Conservation (phyloP, 768 basidiomycete genomes). For the Auriscalpium orientale region DNA sequence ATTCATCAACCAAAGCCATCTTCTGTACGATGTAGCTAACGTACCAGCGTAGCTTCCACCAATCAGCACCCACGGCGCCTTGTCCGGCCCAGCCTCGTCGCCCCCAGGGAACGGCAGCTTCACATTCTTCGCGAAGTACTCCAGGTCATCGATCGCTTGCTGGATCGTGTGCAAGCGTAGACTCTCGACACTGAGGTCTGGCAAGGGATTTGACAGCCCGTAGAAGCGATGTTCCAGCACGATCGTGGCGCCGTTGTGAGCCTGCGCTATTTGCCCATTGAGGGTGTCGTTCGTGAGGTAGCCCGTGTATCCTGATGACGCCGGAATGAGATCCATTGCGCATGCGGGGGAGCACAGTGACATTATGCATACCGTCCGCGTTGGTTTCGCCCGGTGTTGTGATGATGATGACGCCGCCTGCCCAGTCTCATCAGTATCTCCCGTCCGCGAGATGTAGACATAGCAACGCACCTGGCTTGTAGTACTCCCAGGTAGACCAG, state of each 20-base stretch:
- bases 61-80: constrained; percentile 34
- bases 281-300: constrained; percentile 46
- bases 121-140: constrained; percentile 66
- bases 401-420: constrained; percentile 51
- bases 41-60: constrained; percentile 36
- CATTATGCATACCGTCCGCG: constrained; percentile 39
- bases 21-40: not conserved
- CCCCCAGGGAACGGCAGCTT: constrained; percentile 62
- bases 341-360: not conserved
- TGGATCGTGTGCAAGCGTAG: constrained; percentile 54
- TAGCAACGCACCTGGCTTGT: constrained; percentile 30
- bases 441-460: too few relatives aligned
- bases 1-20: not conserved
- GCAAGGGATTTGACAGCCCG: constrained; percentile 64
- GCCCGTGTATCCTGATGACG: too few relatives aligned
- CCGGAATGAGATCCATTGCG: too few relatives aligned
- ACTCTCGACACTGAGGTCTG: constrained; percentile 50
- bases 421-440: not conserved
- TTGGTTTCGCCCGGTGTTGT: constrained; percentile 61
- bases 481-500: constrained; percentile 65
- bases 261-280: constrained; percentile 57
- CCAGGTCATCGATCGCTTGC: too few relatives aligned
- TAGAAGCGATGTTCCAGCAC: constrained; percentile 71
- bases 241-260: constrained; percentile 54
- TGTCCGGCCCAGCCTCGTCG: constrained; percentile 47